Evolutionary conservation across 176 grass and related monocot species (phyloP).

Genomic region (Elaeis guineensis): DNA sequence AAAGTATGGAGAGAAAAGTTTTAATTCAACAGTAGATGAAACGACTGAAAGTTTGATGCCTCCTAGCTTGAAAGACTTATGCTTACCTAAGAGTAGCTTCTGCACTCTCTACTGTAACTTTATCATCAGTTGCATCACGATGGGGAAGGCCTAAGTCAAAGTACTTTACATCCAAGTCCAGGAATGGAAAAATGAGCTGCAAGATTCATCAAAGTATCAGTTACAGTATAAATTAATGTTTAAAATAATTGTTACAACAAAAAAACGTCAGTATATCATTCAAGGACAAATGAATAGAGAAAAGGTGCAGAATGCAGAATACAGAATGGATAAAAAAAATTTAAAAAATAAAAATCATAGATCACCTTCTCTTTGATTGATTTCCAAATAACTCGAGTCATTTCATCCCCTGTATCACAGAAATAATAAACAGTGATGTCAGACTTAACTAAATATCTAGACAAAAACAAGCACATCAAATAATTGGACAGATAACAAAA

Average conservation of each 20-base stretch:
- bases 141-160: conserved; percentile 77
- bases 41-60: too few relatives aligned
- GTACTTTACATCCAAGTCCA: conserved; percentile 94
- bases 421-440: too few relatives aligned
- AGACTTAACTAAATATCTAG: too few relatives aligned
- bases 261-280: conserved; percentile 1
- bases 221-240: not conserved
- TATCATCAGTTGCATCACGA: conserved; percentile 65
- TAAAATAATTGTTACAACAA: not conserved
- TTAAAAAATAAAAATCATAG: not conserved
- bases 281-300: not conserved
- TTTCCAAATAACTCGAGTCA: conserved; percentile 86
- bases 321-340: not conserved
- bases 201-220: conserved; percentile 9
- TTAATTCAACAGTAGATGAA: too few relatives aligned
- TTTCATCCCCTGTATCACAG: conserved; percentile 60
- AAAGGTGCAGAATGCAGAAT: not conserved
- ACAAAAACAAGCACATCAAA: too few relatives aligned
- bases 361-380: conserved; percentile 89
- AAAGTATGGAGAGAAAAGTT: too few relatives aligned
- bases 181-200: conserved; percentile 89
- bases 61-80: not conserved
- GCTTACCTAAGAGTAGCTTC: conserved; percentile 72
- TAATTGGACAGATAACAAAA: too few relatives aligned
- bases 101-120: conserved; percentile 69